Percentiles rank a stretch among this genome's conserved stretches.
These are phyloP conservation scores for Medicago arabica DNA, from an alignment of 306 rosid species.

Conservation along the genomic window DNA sequence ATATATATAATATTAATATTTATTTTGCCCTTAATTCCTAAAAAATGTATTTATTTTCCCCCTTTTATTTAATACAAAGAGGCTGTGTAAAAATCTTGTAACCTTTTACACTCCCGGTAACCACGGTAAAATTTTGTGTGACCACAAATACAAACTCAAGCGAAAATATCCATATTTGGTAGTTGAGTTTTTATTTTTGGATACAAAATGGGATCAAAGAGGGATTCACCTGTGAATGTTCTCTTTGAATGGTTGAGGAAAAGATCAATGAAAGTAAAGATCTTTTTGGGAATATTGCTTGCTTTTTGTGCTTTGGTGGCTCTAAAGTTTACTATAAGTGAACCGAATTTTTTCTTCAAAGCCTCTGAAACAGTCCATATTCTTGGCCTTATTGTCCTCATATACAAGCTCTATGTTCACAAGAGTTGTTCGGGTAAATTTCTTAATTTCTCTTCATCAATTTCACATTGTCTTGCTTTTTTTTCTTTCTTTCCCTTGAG, in stretches of 20 bases:
- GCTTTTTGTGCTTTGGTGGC: constrained; percentile 54
- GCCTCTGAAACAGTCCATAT: constrained; percentile 59
- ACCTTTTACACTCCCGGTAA: too few species aligned
- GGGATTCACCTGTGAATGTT: constrained; percentile 46
- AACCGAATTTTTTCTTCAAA: constrained; percentile 50
- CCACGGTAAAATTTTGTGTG: neutral
- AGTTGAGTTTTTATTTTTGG: neutral
- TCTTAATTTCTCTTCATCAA: neutral
- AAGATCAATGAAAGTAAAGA: constrained; percentile 55
- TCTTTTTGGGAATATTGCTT: constrained; percentile 48
- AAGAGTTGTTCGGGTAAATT: constrained; percentile 77
- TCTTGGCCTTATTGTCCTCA: constrained; percentile 61
- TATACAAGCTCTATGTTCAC: constrained; percentile 72
- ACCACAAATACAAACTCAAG: neutral
- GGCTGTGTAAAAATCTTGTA: too few species aligned
- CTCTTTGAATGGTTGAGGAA: constrained; percentile 60
- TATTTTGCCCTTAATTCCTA: too few species aligned
- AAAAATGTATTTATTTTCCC: too few species aligned
- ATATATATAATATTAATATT: too few species aligned
- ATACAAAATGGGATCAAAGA: constrained; percentile 60
- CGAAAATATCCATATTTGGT: neutral
- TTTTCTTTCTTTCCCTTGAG: too few species aligned
- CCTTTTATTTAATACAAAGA: too few species aligned
- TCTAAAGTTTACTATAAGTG: constrained; percentile 43
- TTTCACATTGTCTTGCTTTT: neutral